A percentile compares a stretch with the other conserved stretches of the same genome.
phyloP scores from a whole-genome alignment of 495 filamentous ascomycete genomes.

The Thozetella sp. region DNA sequence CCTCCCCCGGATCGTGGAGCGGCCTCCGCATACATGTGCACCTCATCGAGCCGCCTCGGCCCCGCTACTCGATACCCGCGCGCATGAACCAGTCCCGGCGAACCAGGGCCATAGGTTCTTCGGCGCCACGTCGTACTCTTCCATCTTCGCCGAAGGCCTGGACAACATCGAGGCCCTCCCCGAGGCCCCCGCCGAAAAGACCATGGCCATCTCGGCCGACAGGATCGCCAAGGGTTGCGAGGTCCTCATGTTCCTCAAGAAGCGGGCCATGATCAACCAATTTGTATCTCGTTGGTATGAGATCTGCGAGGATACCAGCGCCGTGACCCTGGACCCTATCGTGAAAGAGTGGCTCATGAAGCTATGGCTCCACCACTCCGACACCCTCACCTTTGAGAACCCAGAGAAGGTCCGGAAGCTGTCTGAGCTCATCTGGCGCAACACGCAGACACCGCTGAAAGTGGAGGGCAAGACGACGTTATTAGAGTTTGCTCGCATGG shows the following conservation, averaged over 20 bases:
- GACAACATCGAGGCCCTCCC: conserved; percentile 14
- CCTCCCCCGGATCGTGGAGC: not conserved
- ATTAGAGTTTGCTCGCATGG: conserved; percentile 19
- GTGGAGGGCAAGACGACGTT: conserved; percentile 23
- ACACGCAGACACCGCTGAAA: conserved; percentile 20
- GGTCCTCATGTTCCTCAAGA: conserved; percentile 25
- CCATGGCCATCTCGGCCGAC: conserved; percentile 23
- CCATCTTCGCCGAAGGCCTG: conserved; percentile 28
- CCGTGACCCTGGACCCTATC: conserved; percentile 26
- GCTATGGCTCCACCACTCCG: conserved; percentile 18
- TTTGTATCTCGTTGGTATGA: conserved; percentile 26
- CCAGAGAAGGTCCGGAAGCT: conserved; percentile 25
- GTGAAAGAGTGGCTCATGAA: conserved; percentile 31
- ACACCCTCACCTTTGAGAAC: conserved; percentile 20
- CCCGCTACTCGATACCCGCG: conserved; percentile 22
- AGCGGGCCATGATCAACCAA: conserved; percentile 18
- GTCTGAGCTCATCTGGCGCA: conserved; percentile 27
- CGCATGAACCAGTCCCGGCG: conserved; percentile 10
- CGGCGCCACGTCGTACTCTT: conserved; percentile 24
- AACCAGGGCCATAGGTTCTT: conserved; percentile 20
- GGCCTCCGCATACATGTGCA: not conserved
- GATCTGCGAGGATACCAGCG: conserved; percentile 23
- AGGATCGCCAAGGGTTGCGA: conserved; percentile 25
- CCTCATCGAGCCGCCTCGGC: conserved; percentile 31
- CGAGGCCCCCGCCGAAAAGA: conserved; percentile 13